Evolutionary conservation across 345 rosid species (phyloP), one percentile per base, ranked within the genome.

Genomic region (Zanthoxylum bungeanum): DNA sequence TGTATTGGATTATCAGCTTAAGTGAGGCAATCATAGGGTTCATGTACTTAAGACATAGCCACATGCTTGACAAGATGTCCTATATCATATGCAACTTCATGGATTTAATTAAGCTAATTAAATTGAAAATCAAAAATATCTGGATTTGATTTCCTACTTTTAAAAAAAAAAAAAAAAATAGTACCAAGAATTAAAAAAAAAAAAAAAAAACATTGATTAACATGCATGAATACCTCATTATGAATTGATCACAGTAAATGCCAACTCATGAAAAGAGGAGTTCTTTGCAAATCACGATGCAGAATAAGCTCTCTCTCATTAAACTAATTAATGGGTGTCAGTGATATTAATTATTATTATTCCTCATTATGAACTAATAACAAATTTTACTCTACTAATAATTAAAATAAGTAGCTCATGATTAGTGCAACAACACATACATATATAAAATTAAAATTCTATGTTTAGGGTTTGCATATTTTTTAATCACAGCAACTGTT

Each of bases 401-500:
- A n/a, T n/a, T 27, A 64, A 42, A 9, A 42, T 50, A 22, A 55
- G 10, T 27, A 39, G 37, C 19, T 55, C 72, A 56, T 69, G 72
- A 69, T 68, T 39, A 40, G 52, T 34, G 56, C 12, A 47, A 65
- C 57, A 31, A 46, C 55, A 65, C 19, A 24, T n/a, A 39, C 2
- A 22, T 31, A 30, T 0, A 17, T 47, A n/a, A 30, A 30, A 40
- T 24, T 6, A 34, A 39, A 22, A 39, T 27, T 24, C 21, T 25
- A 42, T 2, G 37, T 25, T 64, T 42, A 25, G 53, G 53, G 22
- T 31, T 31, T 30, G 62, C 53, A 37, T 31, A 28, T 70, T 64
- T 64, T 70, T 64, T 63, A 64, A 47, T 65, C 75, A 39, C 40
- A 4, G 53, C 27, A 50, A 68, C 75, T 7, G 79, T 69, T 74